These are phyloP conservation scores for Zoysia japonica DNA, from an alignment of 176 grass and related monocot species.

Conservation along the genomic window DNA sequence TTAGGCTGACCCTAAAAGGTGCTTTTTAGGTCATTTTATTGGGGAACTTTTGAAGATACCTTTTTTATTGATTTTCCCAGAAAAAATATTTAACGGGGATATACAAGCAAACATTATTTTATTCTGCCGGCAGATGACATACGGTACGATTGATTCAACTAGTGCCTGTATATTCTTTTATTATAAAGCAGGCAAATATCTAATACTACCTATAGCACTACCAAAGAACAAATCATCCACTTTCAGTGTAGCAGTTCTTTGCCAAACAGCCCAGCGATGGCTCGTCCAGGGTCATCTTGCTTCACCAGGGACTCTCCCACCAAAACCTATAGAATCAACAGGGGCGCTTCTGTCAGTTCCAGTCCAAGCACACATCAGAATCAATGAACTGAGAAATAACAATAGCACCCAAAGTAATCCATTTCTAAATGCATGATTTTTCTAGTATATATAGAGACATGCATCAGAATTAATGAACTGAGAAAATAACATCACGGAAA, in stretches of 20 bases:
- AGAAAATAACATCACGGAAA: not conserved
- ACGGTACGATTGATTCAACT: not conserved
- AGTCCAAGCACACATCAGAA: not conserved
- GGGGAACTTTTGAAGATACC: no score
- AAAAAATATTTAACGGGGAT: not conserved
- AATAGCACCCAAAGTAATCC: not conserved
- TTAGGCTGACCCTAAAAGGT: no score
- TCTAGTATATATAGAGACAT: not conserved
- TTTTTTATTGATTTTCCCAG: no score
- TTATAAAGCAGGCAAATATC: not conserved
- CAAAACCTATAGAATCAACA: slow-evolving; percentile 61
- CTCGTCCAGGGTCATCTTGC: slow-evolving; percentile 72
- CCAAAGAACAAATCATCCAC: not conserved
- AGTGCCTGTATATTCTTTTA: slow-evolving; percentile 14
- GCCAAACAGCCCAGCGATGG: slow-evolving; percentile 71
- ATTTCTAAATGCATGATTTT: not conserved
- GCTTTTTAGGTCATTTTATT: no score
- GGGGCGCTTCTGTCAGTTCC: not conserved
- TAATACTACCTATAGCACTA: slow-evolving; percentile 9
- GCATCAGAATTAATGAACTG: not conserved
- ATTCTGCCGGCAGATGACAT: not conserved
- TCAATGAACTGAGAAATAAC: not conserved
- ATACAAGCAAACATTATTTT: slow-evolving; percentile 25
- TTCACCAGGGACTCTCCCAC: slow-evolving; percentile 93
- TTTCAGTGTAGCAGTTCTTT: slow-evolving; percentile 61